Evolutionary conservation across 1,284 basidiomycete genomes (phyloP).

Genomic region (Lignosus rhinocerotis): DNA sequence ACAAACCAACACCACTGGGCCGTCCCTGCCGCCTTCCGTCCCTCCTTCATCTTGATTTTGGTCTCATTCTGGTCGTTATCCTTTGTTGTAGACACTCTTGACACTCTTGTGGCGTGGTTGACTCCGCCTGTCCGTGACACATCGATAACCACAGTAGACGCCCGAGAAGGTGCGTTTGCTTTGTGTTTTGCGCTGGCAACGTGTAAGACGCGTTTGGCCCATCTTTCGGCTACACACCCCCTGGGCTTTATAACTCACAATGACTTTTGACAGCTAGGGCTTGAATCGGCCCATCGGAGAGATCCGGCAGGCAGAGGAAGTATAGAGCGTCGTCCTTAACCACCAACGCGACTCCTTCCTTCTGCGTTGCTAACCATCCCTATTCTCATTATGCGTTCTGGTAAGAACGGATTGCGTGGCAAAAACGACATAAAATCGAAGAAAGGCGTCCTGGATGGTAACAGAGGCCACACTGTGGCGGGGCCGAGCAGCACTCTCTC

Average conservation of each 20-base stretch:
- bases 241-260: neutral
- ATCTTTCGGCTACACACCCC: neutral
- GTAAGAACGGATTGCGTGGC: slow-evolving; percentile 1
- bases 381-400: slow-evolving; percentile 1
- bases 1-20: slow-evolving; percentile 16
- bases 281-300: slow-evolving; percentile 9
- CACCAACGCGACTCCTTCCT: slow-evolving; percentile 9
- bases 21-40: neutral
- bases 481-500: neutral
- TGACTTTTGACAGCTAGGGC: neutral
- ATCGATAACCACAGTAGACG: slow-evolving; percentile 20
- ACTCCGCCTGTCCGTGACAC: slow-evolving; percentile 5
- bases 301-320: slow-evolving; percentile 8
- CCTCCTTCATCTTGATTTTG: neutral
- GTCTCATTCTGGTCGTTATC: neutral
- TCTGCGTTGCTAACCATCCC: slow-evolving; percentile 1
- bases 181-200: slow-evolving; percentile 18
- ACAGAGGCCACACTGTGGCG: slow-evolving; percentile 6
- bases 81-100: neutral
- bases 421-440: neutral
- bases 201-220: slow-evolving; percentile 10
- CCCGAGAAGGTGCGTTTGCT: slow-evolving; percentile 8
- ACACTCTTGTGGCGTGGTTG: neutral
- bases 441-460: neutral
- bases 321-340: slow-evolving; percentile 12